These are phyloP conservation scores for Schwanniomyces occidentalis DNA, from an alignment of 805 yeast genomes.

Conservation along the genomic window DNA sequence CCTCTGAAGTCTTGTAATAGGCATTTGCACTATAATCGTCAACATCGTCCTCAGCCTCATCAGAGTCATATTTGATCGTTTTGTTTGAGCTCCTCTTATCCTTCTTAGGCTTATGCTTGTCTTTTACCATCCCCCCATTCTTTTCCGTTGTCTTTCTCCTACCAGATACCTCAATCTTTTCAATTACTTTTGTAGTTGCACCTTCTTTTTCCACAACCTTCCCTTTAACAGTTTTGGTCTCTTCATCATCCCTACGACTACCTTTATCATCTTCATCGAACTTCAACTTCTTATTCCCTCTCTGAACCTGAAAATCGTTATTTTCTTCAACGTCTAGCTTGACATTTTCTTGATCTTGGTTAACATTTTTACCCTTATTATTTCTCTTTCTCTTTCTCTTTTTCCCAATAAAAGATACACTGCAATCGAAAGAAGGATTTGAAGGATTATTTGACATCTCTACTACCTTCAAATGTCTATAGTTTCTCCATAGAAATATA, in stretches of 20 bases:
- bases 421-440: conserved; percentile 7
- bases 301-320: conserved; percentile 11
- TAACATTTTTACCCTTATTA: conserved; percentile 17
- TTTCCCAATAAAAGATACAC: conserved; percentile 9
- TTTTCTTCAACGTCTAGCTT: conserved; percentile 7
- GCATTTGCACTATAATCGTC: conserved; percentile 13
- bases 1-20: conserved; percentile 3
- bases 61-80: conserved; percentile 35
- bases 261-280: conserved; percentile 16
- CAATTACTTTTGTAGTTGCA: not conserved
- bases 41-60: conserved; percentile 30
- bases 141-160: not conserved
- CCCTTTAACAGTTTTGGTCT: conserved; percentile 1
- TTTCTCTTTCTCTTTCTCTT: conserved; percentile 34
- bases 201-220: not conserved
- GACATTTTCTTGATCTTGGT: not conserved
- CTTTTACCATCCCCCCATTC: conserved; percentile 1
- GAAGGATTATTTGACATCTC: conserved; percentile 13
- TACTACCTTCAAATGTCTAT: no score
- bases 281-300: conserved; percentile 25
- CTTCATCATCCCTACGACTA: conserved; percentile 1
- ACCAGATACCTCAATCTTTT: not conserved
- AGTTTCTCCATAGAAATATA: no score
- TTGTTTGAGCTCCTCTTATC: conserved; percentile 12
- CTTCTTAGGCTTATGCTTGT: conserved; percentile 2